These are phyloP conservation scores for Aspergillus tubingensis DNA, from an alignment of 2,329 filamentous ascomycete genomes.

Conservation along the genomic window DNA sequence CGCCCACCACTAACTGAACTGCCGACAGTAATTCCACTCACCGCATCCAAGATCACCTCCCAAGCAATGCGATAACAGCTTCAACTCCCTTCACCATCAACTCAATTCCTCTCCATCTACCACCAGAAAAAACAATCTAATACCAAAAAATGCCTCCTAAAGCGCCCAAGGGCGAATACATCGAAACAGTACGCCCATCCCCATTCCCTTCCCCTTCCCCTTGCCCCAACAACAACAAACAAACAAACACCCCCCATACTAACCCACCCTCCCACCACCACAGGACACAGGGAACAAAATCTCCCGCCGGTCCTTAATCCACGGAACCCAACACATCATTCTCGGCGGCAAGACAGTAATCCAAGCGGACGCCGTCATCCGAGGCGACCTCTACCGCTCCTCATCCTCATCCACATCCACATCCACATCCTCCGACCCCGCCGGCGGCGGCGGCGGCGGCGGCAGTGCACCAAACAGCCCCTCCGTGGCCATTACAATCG, in stretches of 20 bases:
- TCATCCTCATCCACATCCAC: conserved; percentile 32
- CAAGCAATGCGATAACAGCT: background rate
- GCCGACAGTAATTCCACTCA: background rate
- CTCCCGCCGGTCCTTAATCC: conserved; percentile 83
- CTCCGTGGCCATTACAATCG: conserved; percentile 72
- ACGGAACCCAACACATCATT: conserved; percentile 97
- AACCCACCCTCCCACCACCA: conserved; percentile 11
- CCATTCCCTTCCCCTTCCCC: background rate
- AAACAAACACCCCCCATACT: background rate
- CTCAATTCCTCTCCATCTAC: background rate
- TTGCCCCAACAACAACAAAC: background rate
- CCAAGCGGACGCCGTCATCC: conserved; percentile 90
- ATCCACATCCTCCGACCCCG: conserved; percentile 33
- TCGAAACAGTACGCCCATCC: conserved; percentile 74
- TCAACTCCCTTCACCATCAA: background rate
- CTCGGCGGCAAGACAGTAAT: conserved; percentile 95
- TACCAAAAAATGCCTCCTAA: conserved; percentile 67
- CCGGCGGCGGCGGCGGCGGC: conserved; percentile 12
- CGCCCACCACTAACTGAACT: too few species aligned
- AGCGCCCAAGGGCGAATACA: conserved; percentile 84
- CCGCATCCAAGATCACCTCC: background rate
- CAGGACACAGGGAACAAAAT: conserved; percentile 99
- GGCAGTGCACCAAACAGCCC: conserved; percentile 32
- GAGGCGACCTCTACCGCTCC: conserved; percentile 76
- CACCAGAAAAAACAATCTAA: background rate